Conservation (phyloP, 768 basidiomycete genomes). For the Lactarius pseudohatsudake region DNA sequence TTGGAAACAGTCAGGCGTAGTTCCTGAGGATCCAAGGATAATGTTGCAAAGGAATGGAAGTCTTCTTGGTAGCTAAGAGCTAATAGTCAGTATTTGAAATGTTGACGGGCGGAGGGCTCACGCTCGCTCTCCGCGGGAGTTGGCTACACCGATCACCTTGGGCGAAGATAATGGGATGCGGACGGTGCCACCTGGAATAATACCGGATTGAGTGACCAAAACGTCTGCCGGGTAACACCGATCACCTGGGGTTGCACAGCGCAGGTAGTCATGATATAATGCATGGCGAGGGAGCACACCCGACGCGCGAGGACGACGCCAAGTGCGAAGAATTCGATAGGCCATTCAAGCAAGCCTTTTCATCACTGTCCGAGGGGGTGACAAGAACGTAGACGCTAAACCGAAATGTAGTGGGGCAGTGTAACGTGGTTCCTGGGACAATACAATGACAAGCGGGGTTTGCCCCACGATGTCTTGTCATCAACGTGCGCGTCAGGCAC, state of each 20-base stretch:
- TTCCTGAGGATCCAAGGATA: conserved; percentile 76
- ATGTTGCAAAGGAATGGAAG: conserved; percentile 71
- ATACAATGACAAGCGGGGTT: background rate
- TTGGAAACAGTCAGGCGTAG: conserved; percentile 64
- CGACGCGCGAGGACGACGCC: background rate
- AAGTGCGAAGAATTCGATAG: conserved; percentile 8
- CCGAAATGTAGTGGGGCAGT: background rate
- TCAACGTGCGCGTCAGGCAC: background rate
- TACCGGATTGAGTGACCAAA: conserved; percentile 20
- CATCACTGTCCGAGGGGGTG: background rate
- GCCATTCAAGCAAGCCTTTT: conserved; percentile 23
- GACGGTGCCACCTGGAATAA: conserved; percentile 52
- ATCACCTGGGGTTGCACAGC: conserved; percentile 46
- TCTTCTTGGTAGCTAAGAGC: conserved; percentile 82
- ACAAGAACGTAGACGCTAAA: background rate
- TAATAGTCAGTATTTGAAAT: conserved; percentile 23
- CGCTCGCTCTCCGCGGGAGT: conserved; percentile 76
- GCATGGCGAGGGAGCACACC: conserved; percentile 14
- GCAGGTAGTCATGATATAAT: conserved; percentile 72
- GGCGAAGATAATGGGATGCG: conserved; percentile 74
- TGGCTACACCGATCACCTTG: conserved; percentile 74
- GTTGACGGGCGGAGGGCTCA: conserved; percentile 34
- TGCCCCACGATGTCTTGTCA: background rate
- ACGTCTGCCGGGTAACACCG: background rate
- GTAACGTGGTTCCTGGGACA: background rate